These are phyloP conservation scores for Scheffersomyces titani DNA, from an alignment of 1,139 yeast genomes.

Conservation along the genomic window DNA sequence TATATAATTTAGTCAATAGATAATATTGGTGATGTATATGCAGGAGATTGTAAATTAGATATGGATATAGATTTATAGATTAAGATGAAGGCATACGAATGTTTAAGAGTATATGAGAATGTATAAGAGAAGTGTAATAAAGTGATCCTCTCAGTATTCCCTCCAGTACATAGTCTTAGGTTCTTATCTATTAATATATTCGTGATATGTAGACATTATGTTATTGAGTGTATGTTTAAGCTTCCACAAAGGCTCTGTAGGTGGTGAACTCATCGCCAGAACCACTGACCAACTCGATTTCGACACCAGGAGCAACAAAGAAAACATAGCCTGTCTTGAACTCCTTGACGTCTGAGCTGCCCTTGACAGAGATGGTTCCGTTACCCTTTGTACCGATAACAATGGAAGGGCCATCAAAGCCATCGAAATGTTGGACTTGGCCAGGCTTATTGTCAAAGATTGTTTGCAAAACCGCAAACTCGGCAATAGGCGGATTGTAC, in stretches of 20 bases:
- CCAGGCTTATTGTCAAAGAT: constrained; percentile 45
- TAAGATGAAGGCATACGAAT: background rate
- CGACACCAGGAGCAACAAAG: constrained; percentile 79
- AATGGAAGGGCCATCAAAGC: constrained; percentile 84
- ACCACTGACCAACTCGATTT: constrained; percentile 57
- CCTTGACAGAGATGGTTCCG: constrained; percentile 56
- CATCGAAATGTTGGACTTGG: constrained; percentile 51
- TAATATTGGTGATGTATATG: background rate
- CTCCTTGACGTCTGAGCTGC: constrained; percentile 38
- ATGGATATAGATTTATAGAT: background rate
- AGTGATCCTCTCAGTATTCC: background rate
- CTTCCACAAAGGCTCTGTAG: constrained; percentile 87
- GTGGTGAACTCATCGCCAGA: constrained; percentile 59
- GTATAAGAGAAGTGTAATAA: no score
- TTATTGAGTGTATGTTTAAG: constrained; percentile 21
- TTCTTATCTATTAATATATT: background rate
- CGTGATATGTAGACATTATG: background rate
- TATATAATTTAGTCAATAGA: background rate
- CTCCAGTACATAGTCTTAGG: background rate
- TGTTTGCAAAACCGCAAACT: constrained; percentile 87
- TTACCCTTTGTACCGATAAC: constrained; percentile 79
- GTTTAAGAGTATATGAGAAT: background rate
- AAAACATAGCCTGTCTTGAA: constrained; percentile 74
- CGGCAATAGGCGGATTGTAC: constrained; percentile 96
- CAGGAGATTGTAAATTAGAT: background rate